Percentiles rank a stretch among this genome's conserved stretches.
Conservation (phyloP, 1,284 basidiomycete species). For the Cutaneotrichosporon arboriforme region DNA sequence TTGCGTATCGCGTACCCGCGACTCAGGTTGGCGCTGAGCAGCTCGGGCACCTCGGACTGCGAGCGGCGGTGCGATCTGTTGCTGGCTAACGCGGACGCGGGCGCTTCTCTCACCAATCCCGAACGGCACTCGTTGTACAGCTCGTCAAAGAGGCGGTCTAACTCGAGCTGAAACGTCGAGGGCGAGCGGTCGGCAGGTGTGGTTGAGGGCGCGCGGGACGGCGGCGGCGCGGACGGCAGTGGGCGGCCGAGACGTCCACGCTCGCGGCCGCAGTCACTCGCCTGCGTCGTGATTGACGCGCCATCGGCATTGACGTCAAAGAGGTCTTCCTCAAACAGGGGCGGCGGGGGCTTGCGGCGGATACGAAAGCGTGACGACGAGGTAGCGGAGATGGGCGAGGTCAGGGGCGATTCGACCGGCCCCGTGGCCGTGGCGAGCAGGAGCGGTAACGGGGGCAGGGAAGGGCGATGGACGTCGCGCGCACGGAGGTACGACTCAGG, state of each 20-base stretch:
- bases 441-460: no score
- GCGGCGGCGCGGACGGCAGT: background rate
- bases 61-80: background rate
- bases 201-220: background rate
- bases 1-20: background rate
- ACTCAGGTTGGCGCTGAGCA: background rate
- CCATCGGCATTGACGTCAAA: background rate
- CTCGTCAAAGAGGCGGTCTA: slow-evolving; percentile 19
- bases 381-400: background rate
- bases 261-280: background rate
- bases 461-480: no score
- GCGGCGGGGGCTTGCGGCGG: slow-evolving; percentile 13
- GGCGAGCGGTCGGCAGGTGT: background rate
- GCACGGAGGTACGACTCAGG: no score
- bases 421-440: no score
- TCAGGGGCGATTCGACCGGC: no score
- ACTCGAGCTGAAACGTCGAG: slow-evolving; percentile 4
- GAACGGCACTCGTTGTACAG: slow-evolving; percentile 13
- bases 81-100: background rate
- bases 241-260: no score
- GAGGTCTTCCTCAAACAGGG: background rate
- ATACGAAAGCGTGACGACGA: slow-evolving; percentile 10
- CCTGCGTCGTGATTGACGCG: background rate
- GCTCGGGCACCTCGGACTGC: background rate
- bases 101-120: background rate